These are phyloP conservation scores for Nothopassalora personata DNA, from an alignment of 2,329 filamentous ascomycete genomes.

Conservation along the genomic window DNA sequence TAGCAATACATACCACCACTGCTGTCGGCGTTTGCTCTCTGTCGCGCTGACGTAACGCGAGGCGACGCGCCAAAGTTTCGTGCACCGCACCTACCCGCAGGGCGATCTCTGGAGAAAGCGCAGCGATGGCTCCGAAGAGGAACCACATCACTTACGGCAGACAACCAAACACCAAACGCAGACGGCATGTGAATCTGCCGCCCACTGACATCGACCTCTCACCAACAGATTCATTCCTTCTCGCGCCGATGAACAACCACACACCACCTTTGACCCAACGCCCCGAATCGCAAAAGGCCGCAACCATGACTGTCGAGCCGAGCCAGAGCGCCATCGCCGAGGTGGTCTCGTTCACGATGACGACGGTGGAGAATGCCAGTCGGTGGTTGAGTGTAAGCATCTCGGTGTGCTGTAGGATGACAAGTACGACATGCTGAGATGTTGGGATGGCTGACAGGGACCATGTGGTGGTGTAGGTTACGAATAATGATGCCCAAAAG, in stretches of 20 bases:
- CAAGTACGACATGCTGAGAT: background rate
- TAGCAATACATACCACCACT: background rate
- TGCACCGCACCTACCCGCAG: background rate
- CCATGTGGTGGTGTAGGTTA: slow-evolving; percentile 19
- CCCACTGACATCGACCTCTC: background rate
- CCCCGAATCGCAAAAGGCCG: slow-evolving; percentile 19
- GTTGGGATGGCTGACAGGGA: background rate
- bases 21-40: background rate
- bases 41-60: background rate
- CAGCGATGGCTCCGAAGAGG: background rate
- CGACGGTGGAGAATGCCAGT: slow-evolving; percentile 17
- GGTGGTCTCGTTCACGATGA: slow-evolving; percentile 20
- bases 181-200: background rate
- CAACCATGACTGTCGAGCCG: slow-evolving; percentile 27
- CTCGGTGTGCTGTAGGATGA: background rate
- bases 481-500: slow-evolving; percentile 27
- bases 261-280: slow-evolving; percentile 2
- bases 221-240: slow-evolving; percentile 14
- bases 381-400: background rate
- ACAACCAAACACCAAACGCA: background rate
- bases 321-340: slow-evolving; percentile 20
- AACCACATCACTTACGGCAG: background rate
- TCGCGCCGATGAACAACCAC: slow-evolving; percentile 9
- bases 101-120: background rate
- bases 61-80: background rate